Conservation (phyloP, 108 stramenopile species). For the Fistulifera solaris region DNA sequence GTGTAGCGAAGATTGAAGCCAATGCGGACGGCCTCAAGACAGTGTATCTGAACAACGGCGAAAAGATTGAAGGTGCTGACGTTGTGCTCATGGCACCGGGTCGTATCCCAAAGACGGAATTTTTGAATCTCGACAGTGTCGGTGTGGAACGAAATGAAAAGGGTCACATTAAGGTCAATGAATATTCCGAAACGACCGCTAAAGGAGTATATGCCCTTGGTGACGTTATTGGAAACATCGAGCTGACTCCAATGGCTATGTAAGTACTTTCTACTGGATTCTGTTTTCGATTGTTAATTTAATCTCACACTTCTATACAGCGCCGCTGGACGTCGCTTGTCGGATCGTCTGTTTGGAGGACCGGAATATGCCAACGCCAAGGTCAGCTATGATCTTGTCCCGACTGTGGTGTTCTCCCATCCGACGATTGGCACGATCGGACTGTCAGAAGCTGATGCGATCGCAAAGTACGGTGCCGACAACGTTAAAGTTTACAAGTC, state of each 20-base stretch:
- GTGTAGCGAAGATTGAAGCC: constrained; percentile 26
- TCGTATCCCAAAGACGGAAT: constrained; percentile 53
- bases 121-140: constrained; percentile 43
- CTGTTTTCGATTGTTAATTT: not conserved
- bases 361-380: constrained; percentile 35
- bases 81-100: constrained; percentile 76
- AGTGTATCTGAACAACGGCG: constrained; percentile 41
- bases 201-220: constrained; percentile 64
- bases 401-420: constrained; percentile 81
- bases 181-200: constrained; percentile 54
- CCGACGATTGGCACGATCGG: constrained; percentile 71
- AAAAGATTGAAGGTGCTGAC: constrained; percentile 60
- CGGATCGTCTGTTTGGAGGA: constrained; percentile 40
- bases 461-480: constrained; percentile 64
- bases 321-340: constrained; percentile 14
- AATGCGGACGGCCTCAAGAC: constrained; percentile 34
- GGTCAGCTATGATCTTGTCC: constrained; percentile 68
- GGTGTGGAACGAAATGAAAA: constrained; percentile 40
- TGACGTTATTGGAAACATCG: constrained; percentile 74
- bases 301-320: no score
- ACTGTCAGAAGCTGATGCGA: constrained; percentile 62
- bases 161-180: constrained; percentile 49
- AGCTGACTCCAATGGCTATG: constrained; percentile 81
- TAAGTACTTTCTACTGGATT: no score
- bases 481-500: constrained; percentile 70